phyloP scores from a whole-genome alignment of 2,329 filamentous ascomycete species.

The Penicillium sp. region DNA sequence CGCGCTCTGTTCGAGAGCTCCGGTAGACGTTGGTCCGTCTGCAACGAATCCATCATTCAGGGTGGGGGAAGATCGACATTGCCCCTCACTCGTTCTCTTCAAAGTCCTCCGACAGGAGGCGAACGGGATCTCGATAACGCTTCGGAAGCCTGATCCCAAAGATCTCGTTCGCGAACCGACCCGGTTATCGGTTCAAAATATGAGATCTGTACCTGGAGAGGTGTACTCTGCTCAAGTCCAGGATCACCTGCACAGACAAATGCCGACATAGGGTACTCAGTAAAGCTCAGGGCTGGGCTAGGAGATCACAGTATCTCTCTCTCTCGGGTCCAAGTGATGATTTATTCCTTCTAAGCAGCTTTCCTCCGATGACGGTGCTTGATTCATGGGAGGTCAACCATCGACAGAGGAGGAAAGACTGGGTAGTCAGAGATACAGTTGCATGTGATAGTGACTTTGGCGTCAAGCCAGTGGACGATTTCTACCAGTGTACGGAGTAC shows the following conservation, averaged over 20 bases:
- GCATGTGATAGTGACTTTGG: slow-evolving; percentile 7
- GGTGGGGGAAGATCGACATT: slow-evolving; percentile 19
- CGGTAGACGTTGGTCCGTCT: not conserved
- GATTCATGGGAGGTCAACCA: not conserved
- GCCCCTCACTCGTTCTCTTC: slow-evolving; percentile 14
- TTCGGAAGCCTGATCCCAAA: slow-evolving; percentile 24
- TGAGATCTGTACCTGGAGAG: not conserved
- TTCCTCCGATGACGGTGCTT: not conserved
- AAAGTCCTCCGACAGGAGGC: not conserved
- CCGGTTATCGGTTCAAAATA: not conserved
- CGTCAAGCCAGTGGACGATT: not conserved
- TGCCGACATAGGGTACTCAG: not conserved
- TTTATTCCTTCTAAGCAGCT: slow-evolving; percentile 4
- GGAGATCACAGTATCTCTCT: not conserved
- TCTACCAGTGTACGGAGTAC: not conserved
- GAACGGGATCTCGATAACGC: slow-evolving; percentile 11
- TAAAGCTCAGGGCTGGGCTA: not conserved
- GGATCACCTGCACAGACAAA: not conserved
- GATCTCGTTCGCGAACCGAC: not conserved
- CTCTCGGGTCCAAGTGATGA: not conserved
- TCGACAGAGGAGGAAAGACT: not conserved
- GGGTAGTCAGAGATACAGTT: not conserved
- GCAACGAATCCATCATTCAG: not conserved
- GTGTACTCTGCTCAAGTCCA: not conserved
- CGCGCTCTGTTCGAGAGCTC: not conserved